Evolutionary conservation across 441 rosid genomes (phyloP), one percentile per base, ranked within the genome.

Genomic region (Mallotus japonicus): DNA sequence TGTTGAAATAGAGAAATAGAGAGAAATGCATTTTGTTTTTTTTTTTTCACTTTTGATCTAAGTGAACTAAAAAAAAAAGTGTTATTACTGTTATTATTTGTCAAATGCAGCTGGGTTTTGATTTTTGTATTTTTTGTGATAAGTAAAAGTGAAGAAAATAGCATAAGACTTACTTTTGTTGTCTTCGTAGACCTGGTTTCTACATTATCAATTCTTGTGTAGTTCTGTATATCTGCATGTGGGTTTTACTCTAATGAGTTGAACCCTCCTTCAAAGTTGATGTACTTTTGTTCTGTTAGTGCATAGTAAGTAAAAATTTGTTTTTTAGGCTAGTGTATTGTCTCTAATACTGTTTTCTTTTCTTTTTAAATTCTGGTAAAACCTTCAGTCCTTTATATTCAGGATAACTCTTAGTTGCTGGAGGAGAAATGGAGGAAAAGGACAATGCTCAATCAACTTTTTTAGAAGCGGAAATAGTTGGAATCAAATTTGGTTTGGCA

Each of bases 401-500:
- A 42, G 65, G 51, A 55, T 17, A 22, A 42, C 13, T 70, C 49
- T 65, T 66, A 55, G 59, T 47, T 73, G 66, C 69, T n/a, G 53
- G 53, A 47, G 71, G 62, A 71, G 78, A 74, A 78, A 87, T 89
- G 92, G 98, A 89, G 72, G 93, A 84, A 72, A 80, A 76, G 72
- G 94, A 84, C 70, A 79, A 76, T 51, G 46, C 78, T 69, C 77
- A 85, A 28, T 40, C 87, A 15, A 77, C 80, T 16, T 24, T 83
- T 73, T 77, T 85, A 9, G 95, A 92, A 37, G 98, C 85, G n/a
- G 92, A 96, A 80, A 81, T 96, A 61, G 77, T 85, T 15, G 94
- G 94, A 53, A 87, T 93, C 67, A 74, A 57, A 68, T 96, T 96
- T 81, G 89, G 84, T 70, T 84, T 96, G 85, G 93, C 97, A 0